Percentiles rank a stretch among this genome's conserved stretches.
phyloP scores from a whole-genome alignment of 257 asterid genomes.

The Sherardia arvensis region DNA sequence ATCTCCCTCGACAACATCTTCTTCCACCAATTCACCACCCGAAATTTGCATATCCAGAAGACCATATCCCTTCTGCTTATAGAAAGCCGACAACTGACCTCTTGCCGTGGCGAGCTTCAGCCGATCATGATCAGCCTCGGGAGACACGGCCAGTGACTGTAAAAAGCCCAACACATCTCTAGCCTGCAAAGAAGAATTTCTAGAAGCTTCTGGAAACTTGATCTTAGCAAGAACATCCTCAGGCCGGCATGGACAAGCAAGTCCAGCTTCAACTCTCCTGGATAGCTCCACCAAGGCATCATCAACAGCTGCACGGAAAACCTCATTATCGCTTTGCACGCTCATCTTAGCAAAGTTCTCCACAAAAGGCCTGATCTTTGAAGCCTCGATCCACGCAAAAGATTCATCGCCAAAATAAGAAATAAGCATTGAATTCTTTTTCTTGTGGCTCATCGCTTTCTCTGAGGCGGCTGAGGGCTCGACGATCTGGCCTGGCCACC shows the following conservation, averaged over 20 bases:
- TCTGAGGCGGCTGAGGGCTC: slow-evolving; percentile 56
- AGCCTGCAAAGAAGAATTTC: slow-evolving; percentile 42
- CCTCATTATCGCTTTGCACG: slow-evolving; percentile 37
- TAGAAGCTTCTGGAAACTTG: no score
- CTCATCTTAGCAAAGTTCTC: slow-evolving; percentile 50
- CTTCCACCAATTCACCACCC: slow-evolving; percentile 25
- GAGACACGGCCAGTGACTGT: slow-evolving; percentile 41
- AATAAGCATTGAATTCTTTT: slow-evolving; percentile 32
- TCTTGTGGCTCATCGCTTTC: slow-evolving; percentile 39
- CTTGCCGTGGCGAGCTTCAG: slow-evolving; percentile 29
- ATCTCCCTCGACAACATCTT: slow-evolving; percentile 21
- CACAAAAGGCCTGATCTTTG: slow-evolving; percentile 46
- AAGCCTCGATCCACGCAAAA: slow-evolving; percentile 75
- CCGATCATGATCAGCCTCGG: slow-evolving; percentile 23
- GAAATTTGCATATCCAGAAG: no score
- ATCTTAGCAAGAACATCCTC: slow-evolving; percentile 30
- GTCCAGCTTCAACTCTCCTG: slow-evolving; percentile 51
- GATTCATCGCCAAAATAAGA: slow-evolving; percentile 78
- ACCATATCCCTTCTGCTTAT: slow-evolving; percentile 49
- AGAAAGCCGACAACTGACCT: slow-evolving; percentile 54
- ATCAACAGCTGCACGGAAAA: slow-evolving; percentile 42
- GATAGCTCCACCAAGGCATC: slow-evolving; percentile 52
- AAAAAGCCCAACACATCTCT: slow-evolving; percentile 27
- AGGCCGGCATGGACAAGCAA: slow-evolving; percentile 60
- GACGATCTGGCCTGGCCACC: slow-evolving; percentile 96